These are phyloP conservation scores for Nakazawaea ishiwadae DNA, from an alignment of 805 yeast genomes.

Conservation along the genomic window DNA sequence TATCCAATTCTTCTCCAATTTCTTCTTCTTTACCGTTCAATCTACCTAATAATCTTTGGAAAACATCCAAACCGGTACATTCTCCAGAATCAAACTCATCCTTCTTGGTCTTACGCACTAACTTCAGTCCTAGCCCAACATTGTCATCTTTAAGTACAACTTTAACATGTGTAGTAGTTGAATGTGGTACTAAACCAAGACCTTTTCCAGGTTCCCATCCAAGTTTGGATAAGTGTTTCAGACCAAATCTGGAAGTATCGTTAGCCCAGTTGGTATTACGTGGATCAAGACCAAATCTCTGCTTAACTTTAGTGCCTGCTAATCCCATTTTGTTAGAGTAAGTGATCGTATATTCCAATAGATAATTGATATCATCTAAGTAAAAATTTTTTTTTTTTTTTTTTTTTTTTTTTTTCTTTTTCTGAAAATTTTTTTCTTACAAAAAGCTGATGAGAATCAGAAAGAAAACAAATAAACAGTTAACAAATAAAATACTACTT, in stretches of 20 bases:
- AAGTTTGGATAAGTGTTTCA: slow-evolving; percentile 68
- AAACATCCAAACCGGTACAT: slow-evolving; percentile 87
- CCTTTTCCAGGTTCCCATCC: slow-evolving; percentile 97
- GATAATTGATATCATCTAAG: neutral
- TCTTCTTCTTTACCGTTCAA: slow-evolving; percentile 81
- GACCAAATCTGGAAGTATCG: slow-evolving; percentile 81
- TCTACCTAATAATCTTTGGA: slow-evolving; percentile 85
- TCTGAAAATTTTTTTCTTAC: neutral
- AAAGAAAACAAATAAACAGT: too few relatives aligned
- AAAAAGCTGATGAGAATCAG: too few relatives aligned
- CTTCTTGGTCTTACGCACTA: slow-evolving; percentile 40
- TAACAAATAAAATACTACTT: too few relatives aligned
- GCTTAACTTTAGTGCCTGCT: slow-evolving; percentile 76
- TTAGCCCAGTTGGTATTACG: slow-evolving; percentile 94
- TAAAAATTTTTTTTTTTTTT: slow-evolving; percentile 2
- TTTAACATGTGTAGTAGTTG: slow-evolving; percentile 77
- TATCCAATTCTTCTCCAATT: slow-evolving; percentile 59
- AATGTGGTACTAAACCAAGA: slow-evolving; percentile 64
- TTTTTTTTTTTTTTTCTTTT: too few relatives aligned
- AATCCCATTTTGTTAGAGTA: slow-evolving; percentile 58
- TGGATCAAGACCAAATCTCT: slow-evolving; percentile 88
- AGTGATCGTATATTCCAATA: neutral
- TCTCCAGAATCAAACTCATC: slow-evolving; percentile 79
- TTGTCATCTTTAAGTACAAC: slow-evolving; percentile 79
- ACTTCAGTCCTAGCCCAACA: slow-evolving; percentile 84